Evolutionary conservation across 2,329 filamentous ascomycete genomes (phyloP), one percentile per base, ranked within the genome.

Genomic region (Trichoderma brevicompactum): DNA sequence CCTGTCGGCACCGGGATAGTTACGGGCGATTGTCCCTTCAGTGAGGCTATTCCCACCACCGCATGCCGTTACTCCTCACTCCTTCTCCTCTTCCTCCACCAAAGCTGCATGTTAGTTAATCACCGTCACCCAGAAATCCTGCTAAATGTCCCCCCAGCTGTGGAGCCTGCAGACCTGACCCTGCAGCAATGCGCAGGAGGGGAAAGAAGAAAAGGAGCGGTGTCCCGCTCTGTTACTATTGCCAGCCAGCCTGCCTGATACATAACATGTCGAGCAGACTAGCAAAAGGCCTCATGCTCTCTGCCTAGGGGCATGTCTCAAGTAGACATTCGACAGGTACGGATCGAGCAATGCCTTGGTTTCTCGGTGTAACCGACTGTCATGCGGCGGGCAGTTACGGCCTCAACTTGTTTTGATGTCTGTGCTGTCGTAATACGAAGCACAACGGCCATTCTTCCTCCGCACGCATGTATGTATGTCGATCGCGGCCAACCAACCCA

Each of bases 31-130:
- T 5, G 23, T 28, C 23, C 23, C 10, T 17, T 28, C 44, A 41
- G 5, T 52, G 58, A 62, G 38, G 58, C 58, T 52, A 62, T 62
- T 62, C 58, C 58, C 58, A 62, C 48, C 23, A 50, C 38, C 28
- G 28, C 54, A 10, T 44, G 9, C 40, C 23, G 23, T 60, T 43
- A 61, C 44, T 41, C 44, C 58, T 50, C 54, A 36, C 32, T 19
- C 34, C 50, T 17, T 28, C 23, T 40, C 59, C 17, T 38, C 40
- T 53, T 17, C 46, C 59, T 19, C 38, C 48, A 10, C 28, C 23
- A 34, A 7, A 54, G 49, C 49, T 63, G 60, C 60, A 63, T 43
- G 48, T 54, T n/a, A 54, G 60, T 54, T 32, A 32, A 62, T 60
- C 56, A 34, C 48, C 48, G 17, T 53, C 48, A 38, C 28, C 2